Conservation (phyloP, 2,329 filamentous ascomycete species). For the Exophiala alcalophila region DNA sequence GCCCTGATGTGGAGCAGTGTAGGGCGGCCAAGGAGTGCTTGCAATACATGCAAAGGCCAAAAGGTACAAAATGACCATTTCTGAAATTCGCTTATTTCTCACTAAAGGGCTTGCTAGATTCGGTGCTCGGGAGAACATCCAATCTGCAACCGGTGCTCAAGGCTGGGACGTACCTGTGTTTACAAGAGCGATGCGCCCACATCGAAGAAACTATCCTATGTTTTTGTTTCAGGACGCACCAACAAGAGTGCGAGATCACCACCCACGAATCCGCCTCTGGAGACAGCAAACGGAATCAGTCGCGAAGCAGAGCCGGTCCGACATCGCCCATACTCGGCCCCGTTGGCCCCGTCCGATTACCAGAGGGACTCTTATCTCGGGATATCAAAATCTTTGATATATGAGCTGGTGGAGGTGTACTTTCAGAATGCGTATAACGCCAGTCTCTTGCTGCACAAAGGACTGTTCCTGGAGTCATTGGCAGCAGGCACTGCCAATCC, state of each 20-base stretch:
- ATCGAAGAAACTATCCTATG: neutral
- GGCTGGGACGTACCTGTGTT: conserved; percentile 1
- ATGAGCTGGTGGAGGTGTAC: conserved; percentile 13
- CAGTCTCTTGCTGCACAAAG: conserved; percentile 12
- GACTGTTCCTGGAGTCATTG: conserved; percentile 12
- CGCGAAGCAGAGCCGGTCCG: neutral
- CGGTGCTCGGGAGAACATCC: conserved; percentile 8
- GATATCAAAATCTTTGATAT: conserved; percentile 15
- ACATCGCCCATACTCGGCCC: neutral
- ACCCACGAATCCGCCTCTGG: neutral
- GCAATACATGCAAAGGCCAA: no score
- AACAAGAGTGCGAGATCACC: neutral
- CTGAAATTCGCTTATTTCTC: no score
- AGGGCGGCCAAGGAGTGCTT: no score
- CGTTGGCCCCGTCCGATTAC: neutral
- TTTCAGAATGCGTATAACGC: conserved; percentile 18
- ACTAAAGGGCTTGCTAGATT: no score
- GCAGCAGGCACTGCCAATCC: conserved; percentile 1
- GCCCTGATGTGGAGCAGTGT: no score
- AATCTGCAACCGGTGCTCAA: conserved; percentile 8
- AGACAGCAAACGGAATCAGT: neutral
- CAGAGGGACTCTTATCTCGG: conserved; percentile 3
- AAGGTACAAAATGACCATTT: no score
- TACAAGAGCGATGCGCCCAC: neutral
- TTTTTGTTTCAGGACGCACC: neutral